Conservation (phyloP, 2,329 filamentous ascomycete species). For the Aaosphaeria pasadenensis region DNA sequence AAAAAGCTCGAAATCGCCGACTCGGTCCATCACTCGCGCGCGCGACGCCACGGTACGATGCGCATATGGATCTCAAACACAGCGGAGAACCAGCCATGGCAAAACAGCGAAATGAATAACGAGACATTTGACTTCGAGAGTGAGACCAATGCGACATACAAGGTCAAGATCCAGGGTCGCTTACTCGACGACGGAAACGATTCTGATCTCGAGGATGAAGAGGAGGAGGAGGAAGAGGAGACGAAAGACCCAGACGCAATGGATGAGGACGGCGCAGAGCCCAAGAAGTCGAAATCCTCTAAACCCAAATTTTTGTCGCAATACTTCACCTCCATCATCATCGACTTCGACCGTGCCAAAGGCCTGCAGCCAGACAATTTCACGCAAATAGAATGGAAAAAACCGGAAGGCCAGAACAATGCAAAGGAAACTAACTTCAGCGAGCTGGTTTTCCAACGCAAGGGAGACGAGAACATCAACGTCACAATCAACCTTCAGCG, state of each 20-base stretch:
- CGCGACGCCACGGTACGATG: conserved; percentile 79
- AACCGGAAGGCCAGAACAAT: conserved; percentile 61
- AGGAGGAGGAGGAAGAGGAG: conserved; percentile 16
- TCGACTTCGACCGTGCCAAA: conserved; percentile 55
- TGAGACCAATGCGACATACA: conserved; percentile 74
- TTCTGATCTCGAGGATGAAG: conserved; percentile 29
- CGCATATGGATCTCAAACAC: conserved; percentile 96
- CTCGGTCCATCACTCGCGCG: conserved; percentile 68
- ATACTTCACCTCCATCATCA: conserved; percentile 77
- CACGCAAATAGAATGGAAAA: conserved; percentile 79
- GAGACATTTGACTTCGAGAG: conserved; percentile 80
- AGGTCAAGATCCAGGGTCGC: conserved; percentile 87
- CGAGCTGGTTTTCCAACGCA: conserved; percentile 85
- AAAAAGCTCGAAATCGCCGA: conserved; percentile 92
- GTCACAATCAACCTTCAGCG: conserved; percentile 82
- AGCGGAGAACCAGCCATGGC: conserved; percentile 92
- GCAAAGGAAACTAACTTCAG: conserved; percentile 78
- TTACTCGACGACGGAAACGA: conserved; percentile 59
- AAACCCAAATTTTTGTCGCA: conserved; percentile 63
- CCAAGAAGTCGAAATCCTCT: conserved; percentile 19
- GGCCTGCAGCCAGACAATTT: conserved; percentile 66
- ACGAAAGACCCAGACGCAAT: conserved; percentile 50
- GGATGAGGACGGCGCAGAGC: conserved; percentile 56
- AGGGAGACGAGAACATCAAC: conserved; percentile 88
- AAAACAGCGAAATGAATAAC: conserved; percentile 64